Conservation (phyloP, 441 rosid genomes). For the Jatropha multifida region DNA sequence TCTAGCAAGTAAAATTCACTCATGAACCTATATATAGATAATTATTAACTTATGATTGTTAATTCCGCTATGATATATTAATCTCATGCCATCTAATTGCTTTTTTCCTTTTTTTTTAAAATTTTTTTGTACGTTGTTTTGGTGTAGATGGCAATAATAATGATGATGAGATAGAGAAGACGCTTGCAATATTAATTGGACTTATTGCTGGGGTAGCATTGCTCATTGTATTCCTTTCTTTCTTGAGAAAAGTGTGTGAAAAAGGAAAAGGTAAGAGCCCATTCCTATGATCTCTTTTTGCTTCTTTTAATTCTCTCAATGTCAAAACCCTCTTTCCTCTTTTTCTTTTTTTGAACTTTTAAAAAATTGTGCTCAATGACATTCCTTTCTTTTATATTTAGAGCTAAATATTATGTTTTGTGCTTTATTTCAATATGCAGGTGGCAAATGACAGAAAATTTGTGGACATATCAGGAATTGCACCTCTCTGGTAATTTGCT, state of each 20-base stretch:
- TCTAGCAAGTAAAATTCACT: not conserved
- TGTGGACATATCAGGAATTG: constrained; percentile 12
- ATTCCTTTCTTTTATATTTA: not conserved
- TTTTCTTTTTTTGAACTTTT: not conserved
- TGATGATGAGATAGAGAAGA: constrained; percentile 65
- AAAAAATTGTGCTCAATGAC: not conserved
- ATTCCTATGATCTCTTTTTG: not conserved
- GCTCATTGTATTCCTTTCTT: constrained; percentile 67
- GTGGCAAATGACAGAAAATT: constrained; percentile 33
- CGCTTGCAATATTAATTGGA: constrained; percentile 77
- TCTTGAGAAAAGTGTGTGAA: constrained; percentile 53
- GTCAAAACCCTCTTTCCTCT: not conserved
- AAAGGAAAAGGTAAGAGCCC: constrained; percentile 49
- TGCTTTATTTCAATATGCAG: constrained; percentile 30
- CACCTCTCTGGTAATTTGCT: constrained; percentile 20
- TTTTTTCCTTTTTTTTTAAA: not conserved
- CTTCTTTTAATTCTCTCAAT: not conserved
- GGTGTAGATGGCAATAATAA: constrained; percentile 28
- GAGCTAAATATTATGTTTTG: not conserved
- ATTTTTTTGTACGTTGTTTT: not conserved
- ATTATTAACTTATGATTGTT: constrained; percentile 11
- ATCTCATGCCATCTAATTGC: not conserved
- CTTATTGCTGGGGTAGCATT: constrained; percentile 71
- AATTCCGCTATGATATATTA: not conserved
- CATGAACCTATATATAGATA: not conserved